These are phyloP conservation scores for Aureobasidium namibiae DNA, from an alignment of 2,329 filamentous ascomycete species.

Conservation along the genomic window DNA sequence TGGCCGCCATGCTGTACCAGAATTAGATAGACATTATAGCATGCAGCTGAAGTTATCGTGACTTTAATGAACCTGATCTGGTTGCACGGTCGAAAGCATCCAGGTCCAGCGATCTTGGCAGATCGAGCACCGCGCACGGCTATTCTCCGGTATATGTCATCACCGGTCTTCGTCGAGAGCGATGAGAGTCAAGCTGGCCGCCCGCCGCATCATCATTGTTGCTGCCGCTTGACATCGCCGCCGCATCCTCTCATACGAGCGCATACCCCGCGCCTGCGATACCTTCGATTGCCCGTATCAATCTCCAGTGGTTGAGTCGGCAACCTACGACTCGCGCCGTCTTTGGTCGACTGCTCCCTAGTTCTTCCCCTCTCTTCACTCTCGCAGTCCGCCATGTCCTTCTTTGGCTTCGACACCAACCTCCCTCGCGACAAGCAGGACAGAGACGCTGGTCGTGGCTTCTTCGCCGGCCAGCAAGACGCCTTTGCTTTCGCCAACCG, in stretches of 20 bases:
- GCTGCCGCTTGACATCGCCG: neutral
- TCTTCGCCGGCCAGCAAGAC: constrained; percentile 67
- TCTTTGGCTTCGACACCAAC: constrained; percentile 78
- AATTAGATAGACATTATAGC: neutral
- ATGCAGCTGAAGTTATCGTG: neutral
- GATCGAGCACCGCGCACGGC: neutral
- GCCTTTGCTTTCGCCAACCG: constrained; percentile 77
- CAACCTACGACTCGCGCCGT: neutral
- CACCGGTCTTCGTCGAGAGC: neutral
- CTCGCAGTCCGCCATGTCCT: constrained; percentile 53
- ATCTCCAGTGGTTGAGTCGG: neutral
- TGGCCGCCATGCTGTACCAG: no score
- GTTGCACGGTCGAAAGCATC: no score
- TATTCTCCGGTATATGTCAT: constrained; percentile 2
- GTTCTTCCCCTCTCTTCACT: neutral
- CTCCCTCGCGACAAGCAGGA: constrained; percentile 52
- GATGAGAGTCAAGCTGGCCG: neutral
- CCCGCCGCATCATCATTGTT: neutral
- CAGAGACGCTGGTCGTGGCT: constrained; percentile 43
- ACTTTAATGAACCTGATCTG: neutral
- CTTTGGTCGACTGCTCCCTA: neutral
- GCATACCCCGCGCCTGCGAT: neutral
- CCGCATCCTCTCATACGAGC: neutral
- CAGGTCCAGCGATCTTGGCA: no score
- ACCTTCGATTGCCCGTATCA: neutral